Evolutionary conservation across 129 eudicot species (phyloP).

Genomic region (Flaveria sonorensis): DNA sequence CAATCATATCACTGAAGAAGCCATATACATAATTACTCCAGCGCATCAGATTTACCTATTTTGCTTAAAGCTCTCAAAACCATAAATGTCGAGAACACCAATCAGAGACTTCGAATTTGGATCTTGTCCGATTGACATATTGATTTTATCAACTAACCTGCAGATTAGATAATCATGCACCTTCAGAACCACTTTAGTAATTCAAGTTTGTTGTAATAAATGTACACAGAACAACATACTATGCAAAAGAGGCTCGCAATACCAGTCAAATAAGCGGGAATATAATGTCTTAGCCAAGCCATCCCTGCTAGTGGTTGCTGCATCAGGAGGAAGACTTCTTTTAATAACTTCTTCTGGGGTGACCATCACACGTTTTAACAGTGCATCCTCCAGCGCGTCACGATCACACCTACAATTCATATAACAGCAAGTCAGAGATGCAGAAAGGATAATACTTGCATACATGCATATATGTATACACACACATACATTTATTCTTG

Average conservation of each 20-base stretch:
- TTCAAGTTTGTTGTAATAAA: neutral
- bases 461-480: neutral
- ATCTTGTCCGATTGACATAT: slow-evolving; percentile 94
- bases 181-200: slow-evolving; percentile 24
- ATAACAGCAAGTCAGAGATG: slow-evolving; percentile 3
- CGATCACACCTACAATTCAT: slow-evolving; percentile 73
- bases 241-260: slow-evolving; percentile 26
- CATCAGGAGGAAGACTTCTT: slow-evolving; percentile 91
- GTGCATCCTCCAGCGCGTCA: slow-evolving; percentile 76
- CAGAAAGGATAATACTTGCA: slow-evolving; percentile 21
- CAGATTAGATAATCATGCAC: slow-evolving; percentile 24
- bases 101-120: slow-evolving; percentile 80
- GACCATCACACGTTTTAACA: slow-evolving; percentile 92
- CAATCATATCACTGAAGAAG: slow-evolving; percentile 21
- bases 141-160: slow-evolving; percentile 95
- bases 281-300: slow-evolving; percentile 94
- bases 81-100: slow-evolving; percentile 98
- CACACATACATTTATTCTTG: slow-evolving; percentile 11
- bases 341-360: slow-evolving; percentile 99
- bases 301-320: slow-evolving; percentile 82
- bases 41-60: slow-evolving; percentile 60
- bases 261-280: slow-evolving; percentile 96
- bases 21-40: slow-evolving; percentile 7
- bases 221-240: slow-evolving; percentile 21
- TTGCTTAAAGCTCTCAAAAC: slow-evolving; percentile 92